Conservation (phyloP, 2,329 filamentous ascomycete species). For the Aspergillus hortae region DNA sequence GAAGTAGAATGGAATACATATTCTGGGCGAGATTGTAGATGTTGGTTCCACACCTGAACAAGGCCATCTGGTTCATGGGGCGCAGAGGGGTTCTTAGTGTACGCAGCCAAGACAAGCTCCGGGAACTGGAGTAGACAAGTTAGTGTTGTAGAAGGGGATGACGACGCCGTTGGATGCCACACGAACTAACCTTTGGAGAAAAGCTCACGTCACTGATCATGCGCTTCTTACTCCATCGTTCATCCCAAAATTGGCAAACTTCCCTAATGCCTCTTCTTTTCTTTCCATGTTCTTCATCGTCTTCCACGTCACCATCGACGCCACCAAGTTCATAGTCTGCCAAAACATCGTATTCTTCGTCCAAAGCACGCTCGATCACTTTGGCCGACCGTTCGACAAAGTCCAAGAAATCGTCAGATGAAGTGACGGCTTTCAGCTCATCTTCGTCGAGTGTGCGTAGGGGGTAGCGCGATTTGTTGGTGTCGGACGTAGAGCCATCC, state of each 20-base stretch:
- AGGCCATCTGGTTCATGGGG: constrained; percentile 91
- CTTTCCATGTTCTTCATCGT: constrained; percentile 62
- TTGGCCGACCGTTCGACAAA: constrained; percentile 96
- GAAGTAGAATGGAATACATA: constrained; percentile 96
- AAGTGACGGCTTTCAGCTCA: constrained; percentile 84
- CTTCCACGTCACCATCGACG: constrained; percentile 67
- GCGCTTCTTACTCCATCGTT: constrained; percentile 93
- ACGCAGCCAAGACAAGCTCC: constrained; percentile 87
- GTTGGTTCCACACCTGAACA: constrained; percentile 94
- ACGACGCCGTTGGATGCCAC: background rate
- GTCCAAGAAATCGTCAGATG: constrained; percentile 88
- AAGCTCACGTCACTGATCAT: constrained; percentile 97
- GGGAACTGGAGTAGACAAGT: constrained; percentile 57
- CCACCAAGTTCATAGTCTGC: constrained; percentile 88
- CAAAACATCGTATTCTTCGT: constrained; percentile 93
- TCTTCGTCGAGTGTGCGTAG: constrained; percentile 75
- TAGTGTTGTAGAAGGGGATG: background rate
- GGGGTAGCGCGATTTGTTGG: constrained; percentile 61
- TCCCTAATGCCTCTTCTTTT: constrained; percentile 60
- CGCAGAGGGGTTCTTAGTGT: constrained; percentile 94
- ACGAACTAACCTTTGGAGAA: constrained; percentile 67
- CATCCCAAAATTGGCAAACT: constrained; percentile 88
- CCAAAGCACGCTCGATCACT: constrained; percentile 90
- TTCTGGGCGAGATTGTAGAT: constrained; percentile 90
- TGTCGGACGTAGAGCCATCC: constrained; percentile 36